Conservation (phyloP, 2,329 filamentous ascomycete genomes). For the Trichoderma asperellum region DNA sequence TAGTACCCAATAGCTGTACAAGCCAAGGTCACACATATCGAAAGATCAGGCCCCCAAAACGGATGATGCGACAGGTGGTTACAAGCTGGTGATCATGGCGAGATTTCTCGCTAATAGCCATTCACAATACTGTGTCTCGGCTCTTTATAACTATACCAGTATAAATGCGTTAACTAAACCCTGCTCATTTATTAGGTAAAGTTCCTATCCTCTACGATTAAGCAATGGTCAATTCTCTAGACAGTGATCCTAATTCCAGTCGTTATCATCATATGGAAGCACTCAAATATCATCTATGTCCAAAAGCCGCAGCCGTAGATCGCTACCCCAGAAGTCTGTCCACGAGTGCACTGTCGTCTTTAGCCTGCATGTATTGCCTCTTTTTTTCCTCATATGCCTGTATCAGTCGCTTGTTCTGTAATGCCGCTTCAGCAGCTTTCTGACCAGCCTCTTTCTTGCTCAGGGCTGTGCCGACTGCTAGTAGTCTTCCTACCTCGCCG, state of each 20-base stretch:
- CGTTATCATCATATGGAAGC: background rate
- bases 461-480: slow-evolving; percentile 66
- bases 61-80: slow-evolving; percentile 6
- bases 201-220: no score
- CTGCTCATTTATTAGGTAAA: background rate
- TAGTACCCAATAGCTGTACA: background rate
- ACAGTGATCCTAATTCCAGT: background rate
- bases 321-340: slow-evolving; percentile 1
- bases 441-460: slow-evolving; percentile 71
- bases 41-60: background rate
- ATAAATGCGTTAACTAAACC: background rate
- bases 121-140: background rate
- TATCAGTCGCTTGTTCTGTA: slow-evolving; percentile 69
- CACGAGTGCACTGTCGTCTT: slow-evolving; percentile 12
- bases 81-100: background rate
- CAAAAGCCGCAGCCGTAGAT: background rate
- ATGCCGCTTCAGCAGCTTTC: slow-evolving; percentile 65
- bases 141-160: background rate
- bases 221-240: background rate
- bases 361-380: slow-evolving; percentile 45
- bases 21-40: background rate
- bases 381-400: slow-evolving; percentile 55
- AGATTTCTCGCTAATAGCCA: slow-evolving; percentile 10
- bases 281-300: background rate
- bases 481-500: slow-evolving; percentile 64